Evolutionary conservation across 1,284 basidiomycete genomes (phyloP), one percentile per base, ranked within the genome.

Genomic region (Puccinia coronata): DNA sequence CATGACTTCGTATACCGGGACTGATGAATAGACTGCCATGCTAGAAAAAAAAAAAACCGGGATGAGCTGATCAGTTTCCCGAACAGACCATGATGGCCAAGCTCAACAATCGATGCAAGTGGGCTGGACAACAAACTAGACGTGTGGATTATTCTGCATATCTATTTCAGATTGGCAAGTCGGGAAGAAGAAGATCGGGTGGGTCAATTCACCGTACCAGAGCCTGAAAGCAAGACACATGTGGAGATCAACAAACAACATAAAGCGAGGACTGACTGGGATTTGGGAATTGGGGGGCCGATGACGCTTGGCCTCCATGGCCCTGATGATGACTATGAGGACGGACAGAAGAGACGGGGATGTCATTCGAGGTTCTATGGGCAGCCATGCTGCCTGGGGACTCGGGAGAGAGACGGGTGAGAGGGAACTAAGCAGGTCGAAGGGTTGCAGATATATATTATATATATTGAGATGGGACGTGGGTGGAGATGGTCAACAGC

Each of bases 1-100:
- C 83, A 87, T 87, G 83, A 88, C 85, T 82, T 88, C 87, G 83
- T 86, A 87, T 57, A 88, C 87, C 43, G 87, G 87, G 0, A 87
- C 86, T 51, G 84, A 85, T n/a, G 87, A 87, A 84, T 88, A 88
- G 47, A 85, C 85, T 34, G 85, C 85, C 78, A 80, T 80, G 71
- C 79, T 80, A 55, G 9, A 34, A 61, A 9, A 63, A 39, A 55
- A 18, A 34, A 61, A 9, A 63, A 39, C 1, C 16, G 31, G 55
- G 55, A 34, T n/a, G 25, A 51, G 14, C 14, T 51, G 31, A 51
- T 59, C 36, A 47, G 57, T 80, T 71, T 25, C 23, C 11, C 39
- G 25, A 28, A 25, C n/a, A 31, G 43, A 36, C 20, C 39, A 74
- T 59, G 34, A 41, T 34, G 20, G 25, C 25, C 67, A 59, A 65